Base-by-base conservation (phyloP, 495 filamentous ascomycete species). In the Neurospora intermedia region DNA sequence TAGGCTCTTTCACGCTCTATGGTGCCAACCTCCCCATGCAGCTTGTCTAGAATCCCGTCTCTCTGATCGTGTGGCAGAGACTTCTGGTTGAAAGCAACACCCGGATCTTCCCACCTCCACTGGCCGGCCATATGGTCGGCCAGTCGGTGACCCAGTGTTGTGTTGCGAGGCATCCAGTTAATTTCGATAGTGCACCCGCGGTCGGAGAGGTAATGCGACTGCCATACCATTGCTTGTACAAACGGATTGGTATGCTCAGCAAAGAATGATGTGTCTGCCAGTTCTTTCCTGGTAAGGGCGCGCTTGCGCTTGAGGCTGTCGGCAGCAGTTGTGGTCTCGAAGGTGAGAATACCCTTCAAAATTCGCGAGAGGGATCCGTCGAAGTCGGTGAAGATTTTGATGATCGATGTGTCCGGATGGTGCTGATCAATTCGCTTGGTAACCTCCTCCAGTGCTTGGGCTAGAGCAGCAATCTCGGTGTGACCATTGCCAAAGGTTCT, bases 231-330 rank as follows among this genome's bases (percentile, higher is more conserved):
- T 0, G 6, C 0, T 0, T 2, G 23, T 16, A 62, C 54, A 31
- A 62, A 62, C 0, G 54, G 54, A 7, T 62, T 54, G 5, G 46
- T 54, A 4, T 23, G 20, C 2, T 35, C 6, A 0, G 0, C 13
- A 13, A 31, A 62, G 10, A 54, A 54, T 6, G 46, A 11, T 11
- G 9, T 11, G 39, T 40, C 10, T 10, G 9, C 39, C 9, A 1
- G 2, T 2, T 54, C 9, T 54, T 10, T n/a, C 43, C 9, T 9
- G 39, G 39, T 40, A 38, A 38, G 39, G 8, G 10, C 6, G 23
- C 6, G 13, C 23, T 31, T 62, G 54, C 13, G 11, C 6, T 62
- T 62, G 48, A 0, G 10, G 48, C n/a, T 31, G 48, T 59, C 4
- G 48, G 0, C 23, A 6, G 10, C 0, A 0, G 20, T 23, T 23